A percentile compares a stretch with the other conserved stretches of the same genome.
These are phyloP conservation scores for Colletotrichum cordylinicola DNA, from an alignment of 2,329 filamentous ascomycete genomes.

Conservation along the genomic window DNA sequence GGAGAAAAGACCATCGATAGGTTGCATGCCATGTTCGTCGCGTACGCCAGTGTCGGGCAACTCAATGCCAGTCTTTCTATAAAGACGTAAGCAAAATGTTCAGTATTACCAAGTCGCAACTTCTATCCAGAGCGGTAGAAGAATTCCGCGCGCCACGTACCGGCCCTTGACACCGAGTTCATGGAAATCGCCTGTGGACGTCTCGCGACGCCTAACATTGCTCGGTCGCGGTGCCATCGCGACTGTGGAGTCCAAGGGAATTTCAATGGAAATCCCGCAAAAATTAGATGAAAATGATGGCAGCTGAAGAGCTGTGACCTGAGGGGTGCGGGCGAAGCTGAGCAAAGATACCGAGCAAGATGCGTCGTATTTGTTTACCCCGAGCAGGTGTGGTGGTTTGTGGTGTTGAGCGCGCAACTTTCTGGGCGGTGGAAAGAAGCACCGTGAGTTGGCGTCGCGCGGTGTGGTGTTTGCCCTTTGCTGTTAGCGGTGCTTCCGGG, in stretches of 20 bases:
- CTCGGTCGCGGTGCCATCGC: conserved; percentile 16
- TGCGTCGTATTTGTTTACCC: conserved; percentile 5
- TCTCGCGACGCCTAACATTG: conserved; percentile 28
- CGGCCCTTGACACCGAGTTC: conserved; percentile 56
- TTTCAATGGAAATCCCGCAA: not conserved
- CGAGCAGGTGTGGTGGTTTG: not conserved
- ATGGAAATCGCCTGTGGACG: conserved; percentile 45
- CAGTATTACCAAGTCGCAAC: not conserved
- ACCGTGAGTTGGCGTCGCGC: not conserved
- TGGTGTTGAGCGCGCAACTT: conserved; percentile 8
- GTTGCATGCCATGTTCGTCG: conserved; percentile 92
- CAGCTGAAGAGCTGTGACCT: not conserved
- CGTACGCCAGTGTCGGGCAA: conserved; percentile 79
- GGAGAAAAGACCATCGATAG: conserved; percentile 86
- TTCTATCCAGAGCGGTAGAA: not conserved
- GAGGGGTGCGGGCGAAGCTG: not conserved
- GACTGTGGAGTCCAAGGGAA: not conserved
- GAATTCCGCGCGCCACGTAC: conserved; percentile 35
- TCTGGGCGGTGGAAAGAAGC: not conserved
- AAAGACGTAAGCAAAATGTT: not conserved
- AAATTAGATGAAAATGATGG: not conserved
- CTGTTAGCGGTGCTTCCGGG: not conserved
- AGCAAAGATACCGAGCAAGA: not conserved
- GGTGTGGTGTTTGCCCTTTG: not conserved
- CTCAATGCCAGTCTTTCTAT: conserved; percentile 87